These are phyloP conservation scores for Schwanniomyces pseudopolymorphus DNA, from an alignment of 805 yeast genomes.

Conservation along the genomic window DNA sequence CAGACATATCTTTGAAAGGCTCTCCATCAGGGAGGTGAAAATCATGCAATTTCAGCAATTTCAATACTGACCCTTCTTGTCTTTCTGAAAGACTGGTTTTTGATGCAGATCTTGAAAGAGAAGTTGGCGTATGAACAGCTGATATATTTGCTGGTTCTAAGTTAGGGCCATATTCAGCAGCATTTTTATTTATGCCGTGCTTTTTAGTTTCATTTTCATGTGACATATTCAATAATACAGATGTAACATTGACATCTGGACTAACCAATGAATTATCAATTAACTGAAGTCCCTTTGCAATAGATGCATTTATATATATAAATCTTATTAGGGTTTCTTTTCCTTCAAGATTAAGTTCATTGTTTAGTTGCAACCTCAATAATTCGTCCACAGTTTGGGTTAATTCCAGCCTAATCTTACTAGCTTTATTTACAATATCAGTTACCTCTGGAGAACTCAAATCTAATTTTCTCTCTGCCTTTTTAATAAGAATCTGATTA, in stretches of 20 bases:
- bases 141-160: not conserved
- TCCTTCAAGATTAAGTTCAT: constrained; percentile 61
- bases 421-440: constrained; percentile 26
- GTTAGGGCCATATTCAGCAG: not conserved
- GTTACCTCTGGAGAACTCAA: constrained; percentile 31
- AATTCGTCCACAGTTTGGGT: constrained; percentile 46
- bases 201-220: constrained; percentile 26
- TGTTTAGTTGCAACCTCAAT: constrained; percentile 54
- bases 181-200: not conserved
- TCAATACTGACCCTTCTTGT: constrained; percentile 44
- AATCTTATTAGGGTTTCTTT: constrained; percentile 73
- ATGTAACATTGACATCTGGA: constrained; percentile 7
- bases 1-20: constrained; percentile 20
- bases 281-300: constrained; percentile 54
- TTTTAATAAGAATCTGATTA: constrained; percentile 30
- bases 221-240: constrained; percentile 7
- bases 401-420: constrained; percentile 28
- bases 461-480: constrained; percentile 32
- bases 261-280: constrained; percentile 35
- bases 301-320: constrained; percentile 66
- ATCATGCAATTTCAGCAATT: constrained; percentile 28
- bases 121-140: constrained; percentile 10
- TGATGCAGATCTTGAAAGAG: constrained; percentile 25
- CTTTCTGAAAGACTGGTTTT: constrained; percentile 34
- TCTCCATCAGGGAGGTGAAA: constrained; percentile 11